A percentile compares a stretch with the other conserved stretches of the same genome.
Evolutionary conservation across 768 basidiomycete genomes (phyloP).

Genomic region (Collybia mongolica): DNA sequence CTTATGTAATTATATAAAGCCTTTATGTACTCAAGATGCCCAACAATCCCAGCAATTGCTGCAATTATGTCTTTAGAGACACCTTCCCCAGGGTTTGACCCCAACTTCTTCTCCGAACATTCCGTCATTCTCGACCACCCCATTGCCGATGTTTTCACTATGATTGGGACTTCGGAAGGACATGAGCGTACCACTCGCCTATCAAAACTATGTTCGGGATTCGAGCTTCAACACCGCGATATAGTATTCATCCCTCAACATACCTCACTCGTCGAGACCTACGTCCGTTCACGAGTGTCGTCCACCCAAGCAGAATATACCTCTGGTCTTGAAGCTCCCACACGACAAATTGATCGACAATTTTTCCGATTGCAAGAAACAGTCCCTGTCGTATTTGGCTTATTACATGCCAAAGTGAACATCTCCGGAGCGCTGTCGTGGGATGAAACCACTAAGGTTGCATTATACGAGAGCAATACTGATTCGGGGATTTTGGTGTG

Average conservation of each 20-base stretch:
- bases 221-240: constrained; percentile 25
- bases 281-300: constrained; percentile 10
- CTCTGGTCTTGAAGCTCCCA: not conserved
- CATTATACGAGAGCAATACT: constrained; percentile 28
- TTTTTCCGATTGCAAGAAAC: constrained; percentile 29
- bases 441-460: constrained; percentile 22
- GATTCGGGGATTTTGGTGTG: constrained; percentile 20
- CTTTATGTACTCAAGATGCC: too few species aligned
- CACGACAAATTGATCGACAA: constrained; percentile 20
- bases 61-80: too few species aligned
- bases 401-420: constrained; percentile 22
- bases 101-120: constrained; percentile 29
- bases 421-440: constrained; percentile 31
- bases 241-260: constrained; percentile 14
- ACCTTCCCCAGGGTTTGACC: constrained; percentile 10
- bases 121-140: constrained; percentile 26
- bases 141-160: constrained; percentile 22
- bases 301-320: not conserved
- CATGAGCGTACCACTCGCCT: constrained; percentile 31
- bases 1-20: too few species aligned
- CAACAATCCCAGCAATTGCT: too few species aligned
- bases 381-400: constrained; percentile 28
- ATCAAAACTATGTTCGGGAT: constrained; percentile 24
- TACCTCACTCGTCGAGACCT: constrained; percentile 11
- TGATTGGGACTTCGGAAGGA: constrained; percentile 26